These are phyloP conservation scores for Collybiopsis luxurians DNA, from an alignment of 768 basidiomycete genomes.

Conservation along the genomic window DNA sequence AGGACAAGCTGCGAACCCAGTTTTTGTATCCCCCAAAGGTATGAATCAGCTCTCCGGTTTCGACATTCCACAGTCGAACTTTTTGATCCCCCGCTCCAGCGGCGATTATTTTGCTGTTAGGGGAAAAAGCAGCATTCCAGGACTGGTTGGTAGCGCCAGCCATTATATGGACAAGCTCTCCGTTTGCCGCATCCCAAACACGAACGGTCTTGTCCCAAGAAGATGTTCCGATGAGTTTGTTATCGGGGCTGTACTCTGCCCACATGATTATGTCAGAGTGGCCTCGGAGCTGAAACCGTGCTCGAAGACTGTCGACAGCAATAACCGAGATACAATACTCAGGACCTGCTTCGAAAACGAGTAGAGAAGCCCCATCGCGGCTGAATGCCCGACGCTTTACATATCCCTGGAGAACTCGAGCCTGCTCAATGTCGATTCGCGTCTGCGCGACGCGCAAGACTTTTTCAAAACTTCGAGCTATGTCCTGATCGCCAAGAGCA, in stretches of 20 bases:
- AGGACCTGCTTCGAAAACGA: conserved; percentile 1
- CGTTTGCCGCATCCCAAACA: conserved; percentile 15
- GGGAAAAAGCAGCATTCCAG: conserved; percentile 17
- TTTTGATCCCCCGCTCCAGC: conserved; percentile 14
- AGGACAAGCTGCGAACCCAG: conserved; percentile 13
- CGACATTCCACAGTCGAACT: conserved; percentile 16
- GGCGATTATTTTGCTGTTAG: conserved; percentile 16
- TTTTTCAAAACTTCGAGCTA: not conserved
- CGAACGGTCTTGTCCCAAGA: conserved; percentile 18
- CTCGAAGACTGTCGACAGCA: not conserved
- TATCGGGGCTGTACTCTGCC: conserved; percentile 14
- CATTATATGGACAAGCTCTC: conserved; percentile 8
- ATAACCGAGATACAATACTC: not conserved
- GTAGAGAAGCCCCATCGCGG: not conserved
- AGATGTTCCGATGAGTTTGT: conserved; percentile 11
- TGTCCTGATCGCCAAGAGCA: not conserved
- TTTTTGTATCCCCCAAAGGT: conserved; percentile 7
- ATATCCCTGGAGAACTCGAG: not conserved
- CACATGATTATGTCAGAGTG: conserved; percentile 13
- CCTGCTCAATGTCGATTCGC: not conserved
- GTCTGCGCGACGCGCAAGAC: not conserved
- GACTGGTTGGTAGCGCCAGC: conserved; percentile 8
- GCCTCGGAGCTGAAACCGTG: conserved; percentile 9
- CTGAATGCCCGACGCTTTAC: conserved; percentile 7
- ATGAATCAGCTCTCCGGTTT: conserved; percentile 14